Conservation (phyloP, 495 filamentous ascomycete species). For the Penicillium tannophilum region DNA sequence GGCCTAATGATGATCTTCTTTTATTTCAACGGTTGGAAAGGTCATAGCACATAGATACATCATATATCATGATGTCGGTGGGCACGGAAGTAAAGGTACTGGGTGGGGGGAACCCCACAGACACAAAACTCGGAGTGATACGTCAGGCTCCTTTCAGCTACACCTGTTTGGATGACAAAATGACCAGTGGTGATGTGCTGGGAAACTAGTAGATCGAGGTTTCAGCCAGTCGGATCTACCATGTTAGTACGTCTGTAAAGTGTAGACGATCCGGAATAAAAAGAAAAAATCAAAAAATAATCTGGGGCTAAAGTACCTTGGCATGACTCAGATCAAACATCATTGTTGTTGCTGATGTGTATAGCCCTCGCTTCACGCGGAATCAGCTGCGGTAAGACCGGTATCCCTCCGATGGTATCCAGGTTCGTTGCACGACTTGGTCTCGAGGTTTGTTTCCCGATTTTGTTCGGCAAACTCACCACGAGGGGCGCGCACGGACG, state of each 20-base stretch:
- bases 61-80: slow-evolving; percentile 3
- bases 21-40: not conserved
- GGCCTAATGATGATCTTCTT: not conserved
- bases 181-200: slow-evolving; percentile 25
- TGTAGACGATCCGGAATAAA: slow-evolving; percentile 11
- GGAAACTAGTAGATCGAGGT: slow-evolving; percentile 22
- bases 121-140: slow-evolving; percentile 15
- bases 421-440: slow-evolving; percentile 13
- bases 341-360: slow-evolving; percentile 1
- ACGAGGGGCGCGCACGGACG: slow-evolving; percentile 27
- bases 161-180: slow-evolving; percentile 11
- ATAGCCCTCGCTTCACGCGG: slow-evolving; percentile 12
- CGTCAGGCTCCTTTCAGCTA: slow-evolving; percentile 21
- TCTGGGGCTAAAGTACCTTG: slow-evolving; percentile 7
- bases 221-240: slow-evolving; percentile 25
- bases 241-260: slow-evolving; percentile 13
- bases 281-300: no score
- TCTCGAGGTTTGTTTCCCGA: slow-evolving; percentile 26
- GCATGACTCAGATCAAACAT: slow-evolving; percentile 17
- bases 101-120: slow-evolving; percentile 10
- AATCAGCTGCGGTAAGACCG: slow-evolving; percentile 13
- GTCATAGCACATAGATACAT: not conserved
- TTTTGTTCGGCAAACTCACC: slow-evolving; percentile 11
- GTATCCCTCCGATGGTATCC: slow-evolving; percentile 17
- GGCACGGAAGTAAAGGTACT: slow-evolving; percentile 19